Evolutionary conservation across 148 eudicot species (phyloP).

Genomic region (Rhododendron henanense): DNA sequence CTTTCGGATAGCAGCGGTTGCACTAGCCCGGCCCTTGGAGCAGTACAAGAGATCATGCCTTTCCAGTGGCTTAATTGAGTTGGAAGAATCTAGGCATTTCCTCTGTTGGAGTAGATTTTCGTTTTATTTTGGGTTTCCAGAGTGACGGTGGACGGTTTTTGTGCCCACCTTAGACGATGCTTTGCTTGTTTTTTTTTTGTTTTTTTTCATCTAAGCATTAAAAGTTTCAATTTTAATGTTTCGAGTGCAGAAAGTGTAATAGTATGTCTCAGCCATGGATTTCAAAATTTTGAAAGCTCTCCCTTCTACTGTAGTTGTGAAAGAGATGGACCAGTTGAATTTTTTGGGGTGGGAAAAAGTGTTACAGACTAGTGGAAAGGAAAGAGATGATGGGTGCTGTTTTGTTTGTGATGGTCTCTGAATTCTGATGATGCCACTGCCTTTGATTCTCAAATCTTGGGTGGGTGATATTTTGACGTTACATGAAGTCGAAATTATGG

Average conservation of each 20-base stretch:
- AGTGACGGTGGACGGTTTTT: neutral
- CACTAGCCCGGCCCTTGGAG: slow-evolving; percentile 41
- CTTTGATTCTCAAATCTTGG: neutral
- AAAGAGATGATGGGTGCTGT: neutral
- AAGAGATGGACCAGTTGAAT: neutral
- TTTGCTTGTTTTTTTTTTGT: neutral
- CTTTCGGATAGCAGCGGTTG: slow-evolving; percentile 61
- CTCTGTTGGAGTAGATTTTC: neutral
- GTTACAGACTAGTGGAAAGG: neutral
- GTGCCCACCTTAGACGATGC: neutral
- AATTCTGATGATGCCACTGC: neutral
- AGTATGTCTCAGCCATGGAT: neutral
- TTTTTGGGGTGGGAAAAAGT: neutral
- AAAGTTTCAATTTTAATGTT: neutral
- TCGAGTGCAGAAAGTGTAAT: neutral
- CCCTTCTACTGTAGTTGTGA: neutral
- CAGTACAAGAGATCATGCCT: slow-evolving; percentile 36
- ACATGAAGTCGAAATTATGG: neutral
- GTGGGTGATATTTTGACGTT: neutral
- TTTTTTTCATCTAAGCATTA: neutral
- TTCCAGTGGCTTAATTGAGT: slow-evolving; percentile 33
- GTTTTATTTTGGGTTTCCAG: neutral
- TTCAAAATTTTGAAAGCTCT: neutral
- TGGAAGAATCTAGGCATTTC: slow-evolving; percentile 5
- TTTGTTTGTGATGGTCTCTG: neutral